Evolutionary conservation across 768 basidiomycete genomes (phyloP), one percentile per base, ranked within the genome.

Genomic region (Boletus rufocinnamomeus): DNA sequence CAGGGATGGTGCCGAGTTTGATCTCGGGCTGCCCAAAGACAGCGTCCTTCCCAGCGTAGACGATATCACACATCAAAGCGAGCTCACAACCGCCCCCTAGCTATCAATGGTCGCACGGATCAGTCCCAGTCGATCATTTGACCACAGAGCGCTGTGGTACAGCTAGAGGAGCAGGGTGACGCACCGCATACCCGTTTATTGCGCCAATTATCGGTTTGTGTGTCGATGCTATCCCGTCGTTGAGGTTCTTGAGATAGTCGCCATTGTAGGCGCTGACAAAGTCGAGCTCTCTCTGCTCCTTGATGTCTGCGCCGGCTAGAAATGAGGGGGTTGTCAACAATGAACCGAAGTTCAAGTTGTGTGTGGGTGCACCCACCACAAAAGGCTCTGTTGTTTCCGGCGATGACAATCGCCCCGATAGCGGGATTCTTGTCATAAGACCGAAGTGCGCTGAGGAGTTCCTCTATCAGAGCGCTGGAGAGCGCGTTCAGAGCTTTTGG

Each of bases 51-150:
- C 92, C 88, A 13, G 91, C 93, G 57, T 95, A 85, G 68, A 97
- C 84, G 72, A 97, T 92, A 73, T 98, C 95, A 73, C 92, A 93
- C 90, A 93, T 93, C 67, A 98, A 80, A 0, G 95, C 95, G 35
- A 98, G 86, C 74, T 98, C 96, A 71, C 95, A 97, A 19, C 96
- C 96, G 41, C 95, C 96, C 6, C 96, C 96, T 60, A 98, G 86
- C 95, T 97, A 17, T 37, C 16, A 45, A 34, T 4, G 21, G 9
- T 40, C 28, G 17, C 41, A 76, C 87, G 30, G 10, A 38, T 45
- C 35, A 59, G 51, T 30, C 30, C n/a, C 3, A 21, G 9, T 34
- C 47, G 16, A 34, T 17, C 35, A 23, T 5, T 44, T 17, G 43
- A 37, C 34, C 17, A 61, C 21, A 14, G 13, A 4, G 5, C 6